phyloP scores from a whole-genome alignment of 768 basidiomycete genomes.

The Kwoniella botswanensis region DNA sequence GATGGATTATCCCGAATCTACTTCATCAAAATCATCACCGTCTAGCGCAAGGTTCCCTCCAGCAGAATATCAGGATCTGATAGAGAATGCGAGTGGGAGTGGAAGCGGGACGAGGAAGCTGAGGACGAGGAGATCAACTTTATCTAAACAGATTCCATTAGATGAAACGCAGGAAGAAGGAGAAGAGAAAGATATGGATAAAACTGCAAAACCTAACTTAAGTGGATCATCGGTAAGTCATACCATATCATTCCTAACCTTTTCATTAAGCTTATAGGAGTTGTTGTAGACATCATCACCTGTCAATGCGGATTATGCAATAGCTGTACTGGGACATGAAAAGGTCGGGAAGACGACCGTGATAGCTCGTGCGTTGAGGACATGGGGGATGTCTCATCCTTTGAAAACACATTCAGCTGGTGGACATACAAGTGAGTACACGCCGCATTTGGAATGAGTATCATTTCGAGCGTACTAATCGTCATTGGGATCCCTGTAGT shows the following conservation, averaged over 20 bases:
- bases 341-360: conserved; percentile 85
- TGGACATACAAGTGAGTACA: conserved; percentile 42
- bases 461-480: neutral
- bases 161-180: neutral
- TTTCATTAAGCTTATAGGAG: neutral
- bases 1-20: conserved; percentile 30
- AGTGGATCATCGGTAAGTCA: conserved; percentile 7
- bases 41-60: conserved; percentile 23
- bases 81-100: neutral
- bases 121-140: conserved; percentile 35
- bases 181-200: neutral
- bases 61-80: neutral
- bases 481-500: conserved; percentile 20
- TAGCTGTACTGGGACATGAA: conserved; percentile 78
- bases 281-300: neutral
- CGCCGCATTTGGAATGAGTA: neutral
- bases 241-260: neutral
- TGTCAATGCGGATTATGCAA: conserved; percentile 40
- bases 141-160: conserved; percentile 22
- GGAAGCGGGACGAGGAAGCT: neutral
- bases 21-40: conserved; percentile 28
- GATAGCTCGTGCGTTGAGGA: conserved; percentile 75
- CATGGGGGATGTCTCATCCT: conserved; percentile 59
- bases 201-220: conserved; percentile 8
- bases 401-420: conserved; percentile 25